Percentiles rank a stretch among this genome's conserved stretches.
Evolutionary conservation across 257 asterid genomes (phyloP).

Genomic region (Solanum pinnatisectum): DNA sequence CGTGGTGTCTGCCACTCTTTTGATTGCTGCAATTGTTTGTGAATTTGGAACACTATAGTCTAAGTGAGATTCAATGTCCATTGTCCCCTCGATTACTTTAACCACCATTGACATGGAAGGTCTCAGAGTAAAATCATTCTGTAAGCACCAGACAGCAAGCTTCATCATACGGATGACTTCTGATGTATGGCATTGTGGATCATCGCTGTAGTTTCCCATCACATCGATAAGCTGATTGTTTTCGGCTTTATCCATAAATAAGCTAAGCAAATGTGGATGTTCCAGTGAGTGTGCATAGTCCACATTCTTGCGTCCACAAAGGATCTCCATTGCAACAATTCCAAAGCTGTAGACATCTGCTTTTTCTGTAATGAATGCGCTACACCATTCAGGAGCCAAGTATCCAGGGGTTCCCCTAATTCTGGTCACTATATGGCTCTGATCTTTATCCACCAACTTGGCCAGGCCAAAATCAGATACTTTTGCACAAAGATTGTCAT

Average conservation of each 20-base stretch:
- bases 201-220: not conserved
- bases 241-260: slow-evolving; percentile 7
- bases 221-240: not conserved
- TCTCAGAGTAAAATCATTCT: slow-evolving; percentile 11
- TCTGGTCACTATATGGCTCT: slow-evolving; percentile 14
- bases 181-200: not conserved
- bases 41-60: not conserved
- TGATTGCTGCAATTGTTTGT: not conserved
- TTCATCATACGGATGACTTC: slow-evolving; percentile 5
- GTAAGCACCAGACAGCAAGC: slow-evolving; percentile 18
- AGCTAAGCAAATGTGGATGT: slow-evolving; percentile 3
- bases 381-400: slow-evolving; percentile 15
- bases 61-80: not conserved
- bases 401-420: slow-evolving; percentile 20
- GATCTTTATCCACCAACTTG: slow-evolving; percentile 13
- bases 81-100: slow-evolving; percentile 16
- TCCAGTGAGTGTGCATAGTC: slow-evolving; percentile 3
- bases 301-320: slow-evolving; percentile 9
- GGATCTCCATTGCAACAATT: slow-evolving; percentile 7
- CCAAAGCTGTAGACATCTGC: slow-evolving; percentile 23
- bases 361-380: slow-evolving; percentile 12
- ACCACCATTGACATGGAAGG: slow-evolving; percentile 18
- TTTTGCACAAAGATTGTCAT: slow-evolving; percentile 15
- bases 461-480: slow-evolving; percentile 25
- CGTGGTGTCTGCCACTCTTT: not conserved